Percentiles rank a stretch among this genome's conserved stretches.
These are phyloP conservation scores for Mycena crocata DNA, from an alignment of 768 basidiomycete species.

Conservation along the genomic window DNA sequence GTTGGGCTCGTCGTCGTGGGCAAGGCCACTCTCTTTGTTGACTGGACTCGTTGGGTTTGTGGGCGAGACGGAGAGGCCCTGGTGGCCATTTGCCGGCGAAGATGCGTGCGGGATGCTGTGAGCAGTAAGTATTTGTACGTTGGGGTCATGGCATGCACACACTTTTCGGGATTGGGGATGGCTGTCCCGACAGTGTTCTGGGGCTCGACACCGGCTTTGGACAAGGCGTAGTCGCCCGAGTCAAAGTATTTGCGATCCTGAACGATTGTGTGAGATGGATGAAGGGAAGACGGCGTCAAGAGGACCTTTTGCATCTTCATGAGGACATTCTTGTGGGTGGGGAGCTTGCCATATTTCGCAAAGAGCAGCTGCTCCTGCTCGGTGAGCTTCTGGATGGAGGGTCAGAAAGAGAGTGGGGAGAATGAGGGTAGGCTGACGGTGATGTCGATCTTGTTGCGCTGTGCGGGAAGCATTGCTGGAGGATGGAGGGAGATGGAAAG, in stretches of 20 bases:
- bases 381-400: slow-evolving; percentile 69
- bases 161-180: slow-evolving; percentile 99
- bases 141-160: slow-evolving; percentile 43
- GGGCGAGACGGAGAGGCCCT: slow-evolving; percentile 78
- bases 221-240: slow-evolving; percentile 97
- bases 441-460: slow-evolving; percentile 94
- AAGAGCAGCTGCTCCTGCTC: slow-evolving; percentile 96
- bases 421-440: slow-evolving; percentile 76
- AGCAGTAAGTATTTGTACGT: not conserved
- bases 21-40: slow-evolving; percentile 69
- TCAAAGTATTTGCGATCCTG: slow-evolving; percentile 99
- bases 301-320: slow-evolving; percentile 95
- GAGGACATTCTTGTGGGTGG: slow-evolving; percentile 92
- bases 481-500: slow-evolving; percentile 35
- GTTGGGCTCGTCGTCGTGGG: slow-evolving; percentile 47
- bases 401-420: slow-evolving; percentile 17
- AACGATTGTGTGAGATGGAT: slow-evolving; percentile 31
- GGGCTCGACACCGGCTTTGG: slow-evolving; percentile 93
- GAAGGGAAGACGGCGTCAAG: slow-evolving; percentile 16
- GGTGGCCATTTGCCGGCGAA: slow-evolving; percentile 66
- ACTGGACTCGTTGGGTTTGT: slow-evolving; percentile 75
- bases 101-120: slow-evolving; percentile 93
- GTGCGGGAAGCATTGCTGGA: slow-evolving; percentile 76
- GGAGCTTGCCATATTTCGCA: slow-evolving; percentile 93
- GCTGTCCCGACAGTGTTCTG: slow-evolving; percentile 93